Conservation (phyloP, 306 rosid genomes). For the Prunus campanulata region DNA sequence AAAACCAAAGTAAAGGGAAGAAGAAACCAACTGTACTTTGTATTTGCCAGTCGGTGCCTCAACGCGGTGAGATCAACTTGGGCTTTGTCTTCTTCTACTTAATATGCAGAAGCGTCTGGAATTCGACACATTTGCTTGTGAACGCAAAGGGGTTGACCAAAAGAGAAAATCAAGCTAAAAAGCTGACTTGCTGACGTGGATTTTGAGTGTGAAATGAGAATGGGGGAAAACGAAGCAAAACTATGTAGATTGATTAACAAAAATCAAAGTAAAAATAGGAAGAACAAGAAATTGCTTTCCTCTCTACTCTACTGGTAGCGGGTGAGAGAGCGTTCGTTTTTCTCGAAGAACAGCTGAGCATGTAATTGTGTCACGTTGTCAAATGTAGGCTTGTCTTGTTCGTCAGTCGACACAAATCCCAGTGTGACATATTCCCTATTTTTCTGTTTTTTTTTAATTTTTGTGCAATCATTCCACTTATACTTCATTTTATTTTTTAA, state of each 20-base stretch:
- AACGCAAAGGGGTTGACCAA: background rate
- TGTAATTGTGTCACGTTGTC: background rate
- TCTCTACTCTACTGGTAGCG: background rate
- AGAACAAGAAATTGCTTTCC: background rate
- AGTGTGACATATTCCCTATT: background rate
- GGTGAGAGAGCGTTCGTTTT: background rate
- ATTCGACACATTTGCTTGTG: background rate
- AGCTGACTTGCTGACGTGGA: background rate
- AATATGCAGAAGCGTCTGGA: background rate
- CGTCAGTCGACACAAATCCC: background rate
- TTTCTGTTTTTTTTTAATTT: too few species aligned
- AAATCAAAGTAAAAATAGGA: background rate
- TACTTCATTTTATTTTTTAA: too few species aligned
- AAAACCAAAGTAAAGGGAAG: background rate
- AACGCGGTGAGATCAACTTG: conserved; percentile 17
- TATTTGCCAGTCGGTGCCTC: conserved; percentile 21
- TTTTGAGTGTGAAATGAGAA: background rate
- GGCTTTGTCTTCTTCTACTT: conserved; percentile 17
- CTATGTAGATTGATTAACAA: background rate
- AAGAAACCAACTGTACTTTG: conserved; percentile 17
- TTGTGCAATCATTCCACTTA: too few species aligned
- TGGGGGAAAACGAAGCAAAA: background rate
- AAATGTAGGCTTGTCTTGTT: background rate
- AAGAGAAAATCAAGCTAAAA: background rate
- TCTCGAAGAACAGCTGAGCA: background rate